phyloP scores from a whole-genome alignment of 495 filamentous ascomycete species.

The Xylaria palmicola region DNA sequence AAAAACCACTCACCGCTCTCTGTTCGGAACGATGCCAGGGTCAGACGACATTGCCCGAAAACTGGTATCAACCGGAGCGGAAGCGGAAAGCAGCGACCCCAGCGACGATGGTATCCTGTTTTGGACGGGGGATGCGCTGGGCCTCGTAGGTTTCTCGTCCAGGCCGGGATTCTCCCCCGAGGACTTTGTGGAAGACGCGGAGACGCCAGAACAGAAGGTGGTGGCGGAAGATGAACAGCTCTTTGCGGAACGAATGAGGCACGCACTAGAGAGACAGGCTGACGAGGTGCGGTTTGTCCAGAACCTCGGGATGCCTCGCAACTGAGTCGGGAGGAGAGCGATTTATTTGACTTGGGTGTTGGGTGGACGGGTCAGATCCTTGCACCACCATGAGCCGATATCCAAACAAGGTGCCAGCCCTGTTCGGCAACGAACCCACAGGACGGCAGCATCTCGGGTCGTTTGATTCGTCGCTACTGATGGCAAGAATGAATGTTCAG shows the following conservation, averaged over 20 bases:
- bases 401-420: too few relatives aligned
- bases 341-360: constrained; percentile 6
- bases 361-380: too few relatives aligned
- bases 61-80: constrained; percentile 59
- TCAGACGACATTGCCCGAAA: constrained; percentile 69
- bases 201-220: constrained; percentile 42
- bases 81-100: constrained; percentile 26
- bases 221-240: constrained; percentile 46
- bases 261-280: constrained; percentile 73
- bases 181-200: constrained; percentile 48
- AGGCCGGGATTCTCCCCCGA: constrained; percentile 44
- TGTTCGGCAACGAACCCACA: too few relatives aligned
- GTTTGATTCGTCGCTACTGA: too few relatives aligned
- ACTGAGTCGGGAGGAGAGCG: neutral
- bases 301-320: constrained; percentile 52
- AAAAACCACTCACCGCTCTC: constrained; percentile 32
- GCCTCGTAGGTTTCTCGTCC: constrained; percentile 63
- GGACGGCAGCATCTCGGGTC: too few relatives aligned
- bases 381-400: too few relatives aligned
- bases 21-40: constrained; percentile 50
- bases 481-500: too few relatives aligned
- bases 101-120: constrained; percentile 67
- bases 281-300: constrained; percentile 78
- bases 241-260: constrained; percentile 69
- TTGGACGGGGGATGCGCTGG: constrained; percentile 81